Evolutionary conservation across 2,329 filamentous ascomycete genomes (phyloP).

Genomic region (Nemania sp.): DNA sequence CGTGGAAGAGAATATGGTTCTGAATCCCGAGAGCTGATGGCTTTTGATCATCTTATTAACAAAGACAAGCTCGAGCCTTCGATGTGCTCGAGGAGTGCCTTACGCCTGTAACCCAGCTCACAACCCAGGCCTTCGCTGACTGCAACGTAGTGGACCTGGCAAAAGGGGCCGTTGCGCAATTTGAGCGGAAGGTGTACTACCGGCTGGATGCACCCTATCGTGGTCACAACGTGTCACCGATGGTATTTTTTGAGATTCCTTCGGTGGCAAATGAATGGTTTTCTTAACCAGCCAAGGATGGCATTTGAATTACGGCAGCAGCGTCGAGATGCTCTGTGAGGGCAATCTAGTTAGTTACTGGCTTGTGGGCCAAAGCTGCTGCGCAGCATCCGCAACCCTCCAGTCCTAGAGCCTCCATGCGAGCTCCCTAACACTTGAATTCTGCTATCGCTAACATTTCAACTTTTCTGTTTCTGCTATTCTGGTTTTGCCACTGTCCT

Average conservation of each 20-base stretch:
- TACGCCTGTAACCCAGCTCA: slow-evolving; percentile 65
- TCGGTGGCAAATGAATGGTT: too few species aligned
- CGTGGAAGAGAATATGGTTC: slow-evolving; percentile 72
- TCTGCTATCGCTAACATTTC: too few species aligned
- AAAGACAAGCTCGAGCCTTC: slow-evolving; percentile 87
- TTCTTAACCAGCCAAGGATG: too few species aligned
- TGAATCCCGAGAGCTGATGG: slow-evolving; percentile 81
- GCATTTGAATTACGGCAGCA: too few species aligned
- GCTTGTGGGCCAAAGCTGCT: too few species aligned
- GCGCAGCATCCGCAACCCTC: too few species aligned
- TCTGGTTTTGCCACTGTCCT: too few species aligned
- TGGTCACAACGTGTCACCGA: slow-evolving; percentile 6
- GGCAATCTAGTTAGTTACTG: too few species aligned
- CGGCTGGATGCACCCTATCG: slow-evolving; percentile 16
- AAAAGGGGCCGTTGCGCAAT: slow-evolving; percentile 8
- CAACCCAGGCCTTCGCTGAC: slow-evolving; percentile 10
- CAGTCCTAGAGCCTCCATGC: too few species aligned
- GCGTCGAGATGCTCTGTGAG: too few species aligned
- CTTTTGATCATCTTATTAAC: slow-evolving; percentile 89
- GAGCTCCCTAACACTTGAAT: too few species aligned
- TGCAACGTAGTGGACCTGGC: slow-evolving; percentile 12
- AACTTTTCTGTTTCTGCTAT: too few species aligned
- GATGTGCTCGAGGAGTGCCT: slow-evolving; percentile 82
- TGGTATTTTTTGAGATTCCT: slow-evolving; percentile 20
- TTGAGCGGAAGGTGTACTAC: slow-evolving; percentile 22